Base-by-base conservation (phyloP, 495 filamentous ascomycete species). In the Xylaria palmicola region DNA sequence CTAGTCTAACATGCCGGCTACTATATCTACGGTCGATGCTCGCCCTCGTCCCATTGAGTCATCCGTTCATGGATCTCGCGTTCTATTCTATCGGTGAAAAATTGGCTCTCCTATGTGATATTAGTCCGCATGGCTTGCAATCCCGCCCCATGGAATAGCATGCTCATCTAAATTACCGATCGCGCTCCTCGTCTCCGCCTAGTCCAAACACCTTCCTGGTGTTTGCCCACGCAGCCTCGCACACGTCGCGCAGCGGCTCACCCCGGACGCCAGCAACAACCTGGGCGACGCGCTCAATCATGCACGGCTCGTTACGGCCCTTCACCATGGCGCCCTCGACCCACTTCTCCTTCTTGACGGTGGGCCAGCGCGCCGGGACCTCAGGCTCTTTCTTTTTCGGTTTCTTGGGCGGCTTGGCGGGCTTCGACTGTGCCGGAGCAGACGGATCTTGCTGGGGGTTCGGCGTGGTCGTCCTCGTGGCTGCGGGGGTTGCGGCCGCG, bases 331-430 rank as follows among this genome's bases (percentile, higher is more conserved):
- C 73, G 0, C 91, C 92, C 68, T 90, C 84, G 41, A 83, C 82
- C 89, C 79, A 98, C 73, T 88, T 96, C 74, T 98, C 94, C 74
- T 97, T 97, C 79, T 96, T 97, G 37, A 97, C 86, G 15, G 70
- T 62, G 65, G 77, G 81, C 66, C 73, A 83, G 41, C 74, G 68
- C 56, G 81, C 75, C 5, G 76, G 77, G 0, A 81, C 72, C 49
- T 79, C 76, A 1, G 75, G 64, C 39, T 75, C 76, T 52, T 80
- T 79, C 36, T 78, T 79, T 58, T 77, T 68, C 20, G 67, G 70
- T 50, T 79, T 77, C 64, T 77, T 77, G 19, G 64, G 56, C 24
- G 64, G 65, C 32, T 71, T 69, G 24, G 69, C 59, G 24, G 67
- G 67, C 39, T 67, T 63, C 10, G 40, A 6, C 55, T 71, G 69